Evolutionary conservation across 371 early-diverging fungal genomes (phyloP), one percentile per base, ranked within the genome.

Genomic region (Lichtheimia corymbifera): DNA sequence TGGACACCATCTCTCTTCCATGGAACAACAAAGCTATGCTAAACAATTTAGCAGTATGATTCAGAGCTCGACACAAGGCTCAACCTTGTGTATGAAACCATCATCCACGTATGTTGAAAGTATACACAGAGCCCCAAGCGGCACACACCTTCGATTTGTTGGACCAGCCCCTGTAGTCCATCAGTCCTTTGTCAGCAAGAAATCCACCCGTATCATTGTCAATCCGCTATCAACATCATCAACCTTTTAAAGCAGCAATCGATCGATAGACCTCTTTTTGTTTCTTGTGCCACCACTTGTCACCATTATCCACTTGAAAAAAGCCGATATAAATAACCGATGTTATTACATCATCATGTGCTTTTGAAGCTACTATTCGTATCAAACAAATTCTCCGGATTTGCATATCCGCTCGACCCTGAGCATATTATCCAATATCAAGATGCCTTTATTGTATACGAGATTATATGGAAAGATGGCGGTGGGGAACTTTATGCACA

Each of bases 1-100:
- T 24, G 59, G 59, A 15, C 59, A 58, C 18, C 59, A 58, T 50
- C 59, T 58, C 11, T 58, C 59, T 12, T 47, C 45, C 17, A 14
- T 49, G 9, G 47, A 58, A 17, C 49, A 35, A 50, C 59, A 58
- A 30, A 58, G 25, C 9, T 24, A 49, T n/a, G 15, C 42, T 17
- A 20, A 27, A 12, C 51, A 40, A 6, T 58, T 35, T 18, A 50
- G 24, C 22, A 50, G 59, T 15, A 28, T 30, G n/a, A 20, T 58
- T 6, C 41, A 41, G 5, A 58, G 59, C 30, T 58, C 59, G 20
- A 17, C 41, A 5, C 59, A 58, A 50, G 59, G 59, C 13, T 50
- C 59, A 18, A 30, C 42, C 9, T 22, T 42, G 43, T 28, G 42
- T 11, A 56, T 41, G 25, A 56, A 56, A 44, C 45, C 42, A 14